Conservation (phyloP, 1,284 basidiomycete genomes). For the Somion occarium region DNA sequence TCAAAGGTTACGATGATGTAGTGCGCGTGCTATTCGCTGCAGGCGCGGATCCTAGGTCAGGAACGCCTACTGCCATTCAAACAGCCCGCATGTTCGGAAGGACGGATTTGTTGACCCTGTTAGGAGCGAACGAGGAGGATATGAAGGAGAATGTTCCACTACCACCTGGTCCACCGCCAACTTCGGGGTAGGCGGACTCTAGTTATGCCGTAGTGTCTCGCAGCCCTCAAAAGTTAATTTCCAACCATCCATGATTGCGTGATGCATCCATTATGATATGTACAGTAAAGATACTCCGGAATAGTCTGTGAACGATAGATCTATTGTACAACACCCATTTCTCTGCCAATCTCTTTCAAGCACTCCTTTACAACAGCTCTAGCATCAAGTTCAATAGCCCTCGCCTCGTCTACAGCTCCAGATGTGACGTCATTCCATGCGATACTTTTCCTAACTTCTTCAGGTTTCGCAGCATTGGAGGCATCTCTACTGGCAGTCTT, state of each 20-base stretch:
- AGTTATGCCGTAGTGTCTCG: no score
- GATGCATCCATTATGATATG: neutral
- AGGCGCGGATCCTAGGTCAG: constrained; percentile 66
- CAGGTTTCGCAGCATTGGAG: constrained; percentile 9
- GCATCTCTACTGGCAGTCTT: constrained; percentile 9
- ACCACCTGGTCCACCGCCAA: constrained; percentile 17
- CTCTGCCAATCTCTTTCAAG: constrained; percentile 67
- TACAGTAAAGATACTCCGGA: neutral
- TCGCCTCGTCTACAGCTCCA: constrained; percentile 27
- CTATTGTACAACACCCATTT: constrained; percentile 46
- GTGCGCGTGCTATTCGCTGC: constrained; percentile 54
- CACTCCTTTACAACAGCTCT: constrained; percentile 65
- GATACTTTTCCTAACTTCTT: constrained; percentile 13
- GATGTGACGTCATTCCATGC: constrained; percentile 20
- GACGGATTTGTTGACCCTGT: constrained; percentile 44
- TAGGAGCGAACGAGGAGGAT: constrained; percentile 55
- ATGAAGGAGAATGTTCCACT: constrained; percentile 24
- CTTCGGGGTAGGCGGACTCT: no score
- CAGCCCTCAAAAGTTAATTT: neutral
- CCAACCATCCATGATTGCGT: no score
- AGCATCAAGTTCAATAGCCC: constrained; percentile 55
- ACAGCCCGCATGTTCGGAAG: constrained; percentile 64
- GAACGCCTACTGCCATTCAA: constrained; percentile 72
- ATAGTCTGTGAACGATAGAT: neutral
- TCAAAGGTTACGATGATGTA: constrained; percentile 66